Evolutionary conservation across 345 rosid genomes (phyloP), one percentile per base, ranked within the genome.

Genomic region (Corchorus olitorius): DNA sequence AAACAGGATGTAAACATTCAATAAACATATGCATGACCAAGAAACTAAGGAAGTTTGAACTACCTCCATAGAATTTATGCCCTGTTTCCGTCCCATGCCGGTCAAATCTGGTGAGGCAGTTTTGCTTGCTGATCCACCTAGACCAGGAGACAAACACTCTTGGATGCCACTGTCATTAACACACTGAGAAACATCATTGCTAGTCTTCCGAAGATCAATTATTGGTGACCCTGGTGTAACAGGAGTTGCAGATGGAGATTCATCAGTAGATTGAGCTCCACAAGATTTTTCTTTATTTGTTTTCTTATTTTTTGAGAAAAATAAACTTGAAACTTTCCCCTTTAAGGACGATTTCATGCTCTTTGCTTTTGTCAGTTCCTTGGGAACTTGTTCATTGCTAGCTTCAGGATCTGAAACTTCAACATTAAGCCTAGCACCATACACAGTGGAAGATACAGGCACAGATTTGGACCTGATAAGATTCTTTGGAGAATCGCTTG

Each of bases 401-500:
- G 76, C 74, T 75, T 84, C 85, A 11, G 85, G 74, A 75, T 81
- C 88, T 14, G 88, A 70, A 59, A 80, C 81, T 61, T 85, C 88
- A 62, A 82, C 86, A 82, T 79, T 83, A 80, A 84, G 89, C 82
- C 83, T 81, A 33, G 80, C 75, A 67, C 77, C 88, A 77, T 67
- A 84, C 5, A 70, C 85, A 1, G 84, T 80, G 5, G 90, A 86
- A 70, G 94, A 94, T 43, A 79, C 91, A 68, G 98, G 92, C 63
- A 92, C 84, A 70, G 98, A 94, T 76, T 90, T 87, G 55, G 98
- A 91, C 78, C 97, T 94, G 63, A 81, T 54, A 72, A 92, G 89
- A 78, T 80, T 77, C 84, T 79, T 90, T 46, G 91, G 86, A 65
- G 91, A 85, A 77, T 39, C 86, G 60, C 34, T 79, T 50, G 54